A percentile compares a stretch with the other conserved stretches of the same genome.
These are phyloP conservation scores for Myrica gale DNA, from an alignment of 306 rosid genomes.

Conservation along the genomic window DNA sequence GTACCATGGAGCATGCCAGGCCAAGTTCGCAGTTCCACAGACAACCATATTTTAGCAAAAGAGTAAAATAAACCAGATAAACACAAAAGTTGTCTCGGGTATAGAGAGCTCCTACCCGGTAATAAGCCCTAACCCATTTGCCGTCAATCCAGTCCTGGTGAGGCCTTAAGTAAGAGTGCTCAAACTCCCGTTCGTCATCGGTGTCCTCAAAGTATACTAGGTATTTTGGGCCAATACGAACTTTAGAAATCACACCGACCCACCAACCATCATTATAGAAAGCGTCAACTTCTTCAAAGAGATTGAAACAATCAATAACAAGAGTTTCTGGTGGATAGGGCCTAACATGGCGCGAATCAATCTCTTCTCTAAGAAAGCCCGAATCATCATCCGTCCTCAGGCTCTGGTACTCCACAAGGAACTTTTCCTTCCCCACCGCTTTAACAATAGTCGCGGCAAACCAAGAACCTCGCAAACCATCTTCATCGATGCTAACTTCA, in stretches of 20 bases:
- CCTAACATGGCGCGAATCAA: slow-evolving; percentile 31
- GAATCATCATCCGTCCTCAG: slow-evolving; percentile 39
- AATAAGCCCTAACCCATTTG: slow-evolving; percentile 42
- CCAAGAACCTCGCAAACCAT: slow-evolving; percentile 51
- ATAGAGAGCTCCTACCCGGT: slow-evolving; percentile 26
- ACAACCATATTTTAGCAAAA: background rate
- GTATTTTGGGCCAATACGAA: slow-evolving; percentile 27
- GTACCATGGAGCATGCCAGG: background rate
- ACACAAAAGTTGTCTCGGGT: background rate
- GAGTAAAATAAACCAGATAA: background rate
- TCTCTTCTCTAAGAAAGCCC: slow-evolving; percentile 38
- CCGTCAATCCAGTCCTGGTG: slow-evolving; percentile 47
- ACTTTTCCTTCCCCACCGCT: slow-evolving; percentile 25
- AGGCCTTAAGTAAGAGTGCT: slow-evolving; percentile 36
- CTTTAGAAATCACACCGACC: slow-evolving; percentile 39
- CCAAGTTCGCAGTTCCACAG: background rate
- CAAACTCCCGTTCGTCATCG: slow-evolving; percentile 33
- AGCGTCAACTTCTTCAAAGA: slow-evolving; percentile 41
- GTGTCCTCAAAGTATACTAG: slow-evolving; percentile 31
- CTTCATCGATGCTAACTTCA: slow-evolving; percentile 46
- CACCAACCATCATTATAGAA: slow-evolving; percentile 47
- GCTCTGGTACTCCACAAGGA: slow-evolving; percentile 37
- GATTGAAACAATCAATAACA: slow-evolving; percentile 17
- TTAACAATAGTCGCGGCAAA: slow-evolving; percentile 32
- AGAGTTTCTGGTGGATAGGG: slow-evolving; percentile 30